Evolutionary conservation across 2,329 filamentous ascomycete species (phyloP).

Genomic region (Tolypocladium ovalisporum): DNA sequence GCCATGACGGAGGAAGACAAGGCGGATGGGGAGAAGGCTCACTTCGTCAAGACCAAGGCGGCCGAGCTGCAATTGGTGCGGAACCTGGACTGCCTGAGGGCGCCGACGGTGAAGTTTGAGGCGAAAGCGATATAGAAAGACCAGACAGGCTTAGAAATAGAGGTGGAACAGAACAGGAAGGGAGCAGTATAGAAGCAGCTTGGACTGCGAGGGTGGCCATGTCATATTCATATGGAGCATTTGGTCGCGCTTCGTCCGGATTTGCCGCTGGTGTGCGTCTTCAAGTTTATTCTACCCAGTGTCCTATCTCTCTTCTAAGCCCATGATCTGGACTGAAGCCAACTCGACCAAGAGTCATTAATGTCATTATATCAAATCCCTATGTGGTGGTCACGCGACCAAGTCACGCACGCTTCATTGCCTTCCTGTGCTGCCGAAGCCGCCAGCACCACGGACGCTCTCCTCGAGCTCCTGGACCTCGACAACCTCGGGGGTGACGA

Average conservation of each 20-base stretch:
- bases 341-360: background rate
- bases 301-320: background rate
- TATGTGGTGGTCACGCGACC: background rate
- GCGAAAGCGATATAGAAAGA: slow-evolving; percentile 36
- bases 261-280: background rate
- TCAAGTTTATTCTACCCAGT: background rate
- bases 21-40: slow-evolving; percentile 42
- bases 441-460: slow-evolving; percentile 81
- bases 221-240: background rate
- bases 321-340: background rate
- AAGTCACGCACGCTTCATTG: slow-evolving; percentile 1
- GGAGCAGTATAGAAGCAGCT: background rate
- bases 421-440: slow-evolving; percentile 77
- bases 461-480: slow-evolving; percentile 82
- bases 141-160: background rate
- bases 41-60: slow-evolving; percentile 68
- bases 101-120: slow-evolving; percentile 54
- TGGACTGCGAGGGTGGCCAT: background rate
- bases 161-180: background rate
- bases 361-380: background rate
- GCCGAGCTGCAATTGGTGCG: slow-evolving; percentile 77
- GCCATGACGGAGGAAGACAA: slow-evolving; percentile 32
- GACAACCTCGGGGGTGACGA: slow-evolving; percentile 85
- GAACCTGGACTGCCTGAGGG: slow-evolving; percentile 56
- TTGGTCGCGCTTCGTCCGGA: background rate